Evolutionary conservation across 129 eudicot genomes (phyloP).

Genomic region (Ambrosia artemisiifolia): DNA sequence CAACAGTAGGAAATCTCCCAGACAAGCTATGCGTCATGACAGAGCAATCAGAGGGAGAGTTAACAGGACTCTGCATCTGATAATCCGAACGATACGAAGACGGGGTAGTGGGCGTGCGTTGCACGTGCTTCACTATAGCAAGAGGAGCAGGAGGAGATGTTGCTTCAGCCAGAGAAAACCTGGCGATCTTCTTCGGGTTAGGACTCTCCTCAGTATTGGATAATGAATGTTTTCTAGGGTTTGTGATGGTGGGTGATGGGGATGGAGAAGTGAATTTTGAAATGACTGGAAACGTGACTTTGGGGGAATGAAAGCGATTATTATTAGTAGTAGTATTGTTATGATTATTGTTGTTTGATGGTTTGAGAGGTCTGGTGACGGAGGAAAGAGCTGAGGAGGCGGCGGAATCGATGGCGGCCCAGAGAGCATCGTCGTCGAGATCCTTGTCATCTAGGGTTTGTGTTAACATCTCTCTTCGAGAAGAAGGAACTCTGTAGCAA

Average conservation of each 20-base stretch:
- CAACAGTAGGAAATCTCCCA: slow-evolving; percentile 70
- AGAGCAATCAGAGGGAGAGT: slow-evolving; percentile 32
- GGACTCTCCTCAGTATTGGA: slow-evolving; percentile 33
- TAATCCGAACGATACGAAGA: slow-evolving; percentile 35
- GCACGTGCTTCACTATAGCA: slow-evolving; percentile 61
- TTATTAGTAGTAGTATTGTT: no score
- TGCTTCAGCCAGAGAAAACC: slow-evolving; percentile 39
- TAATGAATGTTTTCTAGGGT: slow-evolving; percentile 24
- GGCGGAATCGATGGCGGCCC: slow-evolving; percentile 88
- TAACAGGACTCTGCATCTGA: slow-evolving; percentile 28
- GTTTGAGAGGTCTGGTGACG: slow-evolving; percentile 45
- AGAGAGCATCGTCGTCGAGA: slow-evolving; percentile 92
- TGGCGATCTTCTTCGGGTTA: slow-evolving; percentile 45
- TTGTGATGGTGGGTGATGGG: slow-evolving; percentile 20
- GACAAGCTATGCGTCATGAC: slow-evolving; percentile 67
- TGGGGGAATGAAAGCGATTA: slow-evolving; percentile 33
- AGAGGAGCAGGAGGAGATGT: slow-evolving; percentile 44
- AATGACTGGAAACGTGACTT: slow-evolving; percentile 27
- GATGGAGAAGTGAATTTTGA: slow-evolving; percentile 22
- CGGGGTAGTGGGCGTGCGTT: slow-evolving; percentile 39
- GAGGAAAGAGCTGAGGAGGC: slow-evolving; percentile 31
- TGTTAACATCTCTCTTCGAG: slow-evolving; percentile 19
- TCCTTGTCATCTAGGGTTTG: slow-evolving; percentile 68
- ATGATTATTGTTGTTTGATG: slow-evolving; percentile 11
- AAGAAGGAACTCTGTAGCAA: slow-evolving; percentile 7